Evolutionary conservation across 345 rosid genomes (phyloP).

Genomic region (Syzygium jambos): DNA sequence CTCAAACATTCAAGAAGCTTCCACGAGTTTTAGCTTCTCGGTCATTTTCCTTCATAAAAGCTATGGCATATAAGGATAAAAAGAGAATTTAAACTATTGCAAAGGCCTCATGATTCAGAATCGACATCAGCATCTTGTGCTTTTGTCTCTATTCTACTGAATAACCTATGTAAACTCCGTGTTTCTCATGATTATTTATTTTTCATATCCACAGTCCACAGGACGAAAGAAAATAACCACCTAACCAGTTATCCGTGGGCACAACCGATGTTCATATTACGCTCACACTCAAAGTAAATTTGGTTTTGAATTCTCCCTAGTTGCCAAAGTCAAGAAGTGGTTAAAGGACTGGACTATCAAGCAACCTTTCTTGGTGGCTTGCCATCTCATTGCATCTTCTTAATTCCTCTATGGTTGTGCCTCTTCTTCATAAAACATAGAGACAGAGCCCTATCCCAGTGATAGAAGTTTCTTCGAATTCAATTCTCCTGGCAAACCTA

Average conservation of each 20-base stretch:
- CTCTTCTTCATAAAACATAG: accelerated
- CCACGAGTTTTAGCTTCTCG: not conserved
- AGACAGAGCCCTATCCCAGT: too few relatives aligned
- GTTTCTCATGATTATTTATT: not conserved
- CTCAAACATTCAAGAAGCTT: not conserved
- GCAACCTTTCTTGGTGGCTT: too few relatives aligned
- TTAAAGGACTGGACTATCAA: too few relatives aligned
- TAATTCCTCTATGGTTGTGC: accelerated
- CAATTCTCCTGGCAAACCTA: too few relatives aligned
- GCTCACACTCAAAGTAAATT: too few relatives aligned
- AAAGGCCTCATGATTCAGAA: not conserved
- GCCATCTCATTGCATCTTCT: not conserved
- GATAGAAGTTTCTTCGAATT: too few relatives aligned
- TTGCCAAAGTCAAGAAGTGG: too few relatives aligned
- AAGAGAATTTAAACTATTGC: not conserved
- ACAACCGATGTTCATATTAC: not conserved
- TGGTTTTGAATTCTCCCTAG: too few relatives aligned
- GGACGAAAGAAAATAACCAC: not conserved
- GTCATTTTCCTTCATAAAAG: not conserved
- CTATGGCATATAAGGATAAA: not conserved
- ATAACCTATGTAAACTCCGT: not conserved
- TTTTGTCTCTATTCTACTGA: not conserved
- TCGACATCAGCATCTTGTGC: not conserved
- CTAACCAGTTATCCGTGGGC: not conserved
- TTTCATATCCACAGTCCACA: not conserved